These are phyloP conservation scores for Cicer bijugum DNA, from an alignment of 306 rosid genomes.

Conservation along the genomic window DNA sequence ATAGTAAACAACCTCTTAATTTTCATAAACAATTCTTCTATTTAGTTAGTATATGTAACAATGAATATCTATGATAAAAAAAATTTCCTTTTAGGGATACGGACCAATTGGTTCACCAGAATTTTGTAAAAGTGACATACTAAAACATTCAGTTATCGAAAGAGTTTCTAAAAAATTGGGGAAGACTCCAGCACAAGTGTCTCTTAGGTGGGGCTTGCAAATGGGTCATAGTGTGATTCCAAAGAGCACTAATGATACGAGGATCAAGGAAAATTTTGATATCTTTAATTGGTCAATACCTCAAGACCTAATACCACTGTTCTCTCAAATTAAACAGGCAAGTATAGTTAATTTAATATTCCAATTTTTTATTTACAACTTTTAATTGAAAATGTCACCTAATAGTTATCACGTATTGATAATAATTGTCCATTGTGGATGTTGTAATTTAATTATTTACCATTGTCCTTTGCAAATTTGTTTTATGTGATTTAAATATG, in stretches of 20 bases:
- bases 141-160: conserved; percentile 58
- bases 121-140: conserved; percentile 66
- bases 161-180: conserved; percentile 60
- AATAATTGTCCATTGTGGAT: too few relatives aligned
- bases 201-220: conserved; percentile 81
- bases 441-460: too few relatives aligned
- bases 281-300: conserved; percentile 72
- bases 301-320: conserved; percentile 55
- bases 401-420: too few relatives aligned
- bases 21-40: too few relatives aligned
- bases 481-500: too few relatives aligned
- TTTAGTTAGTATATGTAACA: too few relatives aligned
- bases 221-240: conserved; percentile 75
- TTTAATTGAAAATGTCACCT: too few relatives aligned
- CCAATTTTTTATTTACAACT: too few relatives aligned
- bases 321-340: conserved; percentile 63
- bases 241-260: conserved; percentile 65
- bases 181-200: conserved; percentile 73
- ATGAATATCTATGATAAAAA: not conserved
- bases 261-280: conserved; percentile 70
- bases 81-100: conserved; percentile 56
- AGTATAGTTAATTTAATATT: not conserved
- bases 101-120: conserved; percentile 79
- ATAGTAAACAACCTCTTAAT: too few relatives aligned
- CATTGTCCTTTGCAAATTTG: too few relatives aligned